Evolutionary conservation across 2,329 filamentous ascomycete genomes (phyloP), one percentile per base, ranked within the genome.

Genomic region (Albifimbria verrucaria): DNA sequence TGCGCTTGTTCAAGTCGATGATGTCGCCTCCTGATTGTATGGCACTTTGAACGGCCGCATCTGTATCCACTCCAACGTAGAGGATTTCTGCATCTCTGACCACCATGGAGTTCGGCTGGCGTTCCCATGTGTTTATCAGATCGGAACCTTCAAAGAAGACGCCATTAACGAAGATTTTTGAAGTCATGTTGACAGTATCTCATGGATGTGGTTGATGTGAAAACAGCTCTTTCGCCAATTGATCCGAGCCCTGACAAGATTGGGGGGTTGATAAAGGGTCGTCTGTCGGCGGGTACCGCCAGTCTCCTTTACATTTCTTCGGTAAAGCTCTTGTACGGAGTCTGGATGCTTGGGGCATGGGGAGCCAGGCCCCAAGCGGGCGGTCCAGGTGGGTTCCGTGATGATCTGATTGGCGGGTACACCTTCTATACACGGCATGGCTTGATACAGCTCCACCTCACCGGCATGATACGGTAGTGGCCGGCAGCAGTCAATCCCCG

Each of bases 1-100:
- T 64, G 39, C 57, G 57, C 10, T 64, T 59, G 3, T 43, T 28
- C n/a, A 58, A 25, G 25, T 58, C 52, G 77, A 72, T 69, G 11
- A 4, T 39, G 32, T 6, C 32, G 32, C 12, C 32, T 4, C 32
- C 32, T 39, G 32, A 39, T 12, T 39, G 5, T 39, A 17, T 39
- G 6, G 32, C 32, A 4, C 12, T 39, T 12, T 4, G 11, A 12
- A 39, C 23, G 41, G 41, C 41, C 45, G 11, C 10, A 51, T 25
- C n/a, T 23, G 28, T 20, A 25, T 42, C 7, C 12, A 23, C 15
- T 20, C 41, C 12, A 43, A 46, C 18, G 15, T 46, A 24, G n/a
- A 36, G 15, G 22, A 51, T 45, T 11, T 43, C 41, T 9, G 41
- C 6, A 25, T 44, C 49, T 46, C 18, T 39, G 12, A 12, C 32